phyloP scores from a whole-genome alignment of 2,329 filamentous ascomycete genomes.

The Parascedosporium putredinis region DNA sequence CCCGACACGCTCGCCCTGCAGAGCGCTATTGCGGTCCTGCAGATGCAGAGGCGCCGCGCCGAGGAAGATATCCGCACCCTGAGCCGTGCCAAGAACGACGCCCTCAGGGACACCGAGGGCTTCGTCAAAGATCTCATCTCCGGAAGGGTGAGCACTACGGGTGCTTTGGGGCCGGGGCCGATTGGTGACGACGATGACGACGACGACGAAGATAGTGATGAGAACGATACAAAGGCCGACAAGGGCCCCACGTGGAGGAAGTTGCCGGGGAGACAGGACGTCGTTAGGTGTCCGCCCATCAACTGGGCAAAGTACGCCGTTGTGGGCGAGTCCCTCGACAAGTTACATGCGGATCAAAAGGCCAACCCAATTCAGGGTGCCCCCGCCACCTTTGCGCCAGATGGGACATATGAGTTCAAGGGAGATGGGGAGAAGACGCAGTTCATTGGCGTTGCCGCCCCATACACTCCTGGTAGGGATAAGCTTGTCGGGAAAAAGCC shows the following conservation, averaged over 20 bases:
- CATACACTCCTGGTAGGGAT: conserved; percentile 44
- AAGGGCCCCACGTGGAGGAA: conserved; percentile 40
- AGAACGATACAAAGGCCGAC: conserved; percentile 13
- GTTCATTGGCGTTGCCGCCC: conserved; percentile 43
- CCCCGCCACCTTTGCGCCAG: conserved; percentile 32
- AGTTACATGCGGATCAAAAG: conserved; percentile 71
- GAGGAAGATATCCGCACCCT: conserved; percentile 63
- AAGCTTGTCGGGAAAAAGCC: conserved; percentile 27
- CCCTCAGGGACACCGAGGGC: conserved; percentile 57
- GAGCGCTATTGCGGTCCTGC: conserved; percentile 75
- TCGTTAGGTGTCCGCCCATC: conserved; percentile 78
- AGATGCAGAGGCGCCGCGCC: conserved; percentile 74
- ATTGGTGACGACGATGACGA: conserved; percentile 21
- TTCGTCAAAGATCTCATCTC: conserved; percentile 60
- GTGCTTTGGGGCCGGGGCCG: conserved; percentile 15
- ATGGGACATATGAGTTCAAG: conserved; percentile 41
- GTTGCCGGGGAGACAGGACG: conserved; percentile 68
- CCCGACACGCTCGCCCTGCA: conserved; percentile 80
- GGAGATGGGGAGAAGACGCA: conserved; percentile 32
- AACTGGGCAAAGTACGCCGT: conserved; percentile 94
- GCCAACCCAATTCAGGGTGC: conserved; percentile 48
- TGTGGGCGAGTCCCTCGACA: conserved; percentile 69
- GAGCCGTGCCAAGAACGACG: conserved; percentile 58
- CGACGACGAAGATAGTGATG: conserved; percentile 14
- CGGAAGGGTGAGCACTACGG: conserved; percentile 43